phyloP scores from a whole-genome alignment of 2,329 filamentous ascomycete species.

The Ophiocordyceps robertsii region DNA sequence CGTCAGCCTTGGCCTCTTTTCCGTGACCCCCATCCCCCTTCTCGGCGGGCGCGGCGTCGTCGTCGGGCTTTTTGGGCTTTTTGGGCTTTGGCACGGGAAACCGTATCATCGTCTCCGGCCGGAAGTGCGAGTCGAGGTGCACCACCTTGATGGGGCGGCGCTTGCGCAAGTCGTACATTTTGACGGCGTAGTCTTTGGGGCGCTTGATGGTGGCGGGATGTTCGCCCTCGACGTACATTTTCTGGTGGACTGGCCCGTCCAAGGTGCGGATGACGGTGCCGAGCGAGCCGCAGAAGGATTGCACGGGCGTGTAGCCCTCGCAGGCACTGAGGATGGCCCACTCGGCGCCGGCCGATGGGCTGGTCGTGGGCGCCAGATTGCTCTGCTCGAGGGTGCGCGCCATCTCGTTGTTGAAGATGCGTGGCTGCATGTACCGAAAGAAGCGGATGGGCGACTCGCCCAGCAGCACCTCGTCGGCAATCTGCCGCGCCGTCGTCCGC shows the following conservation, averaged over 20 bases:
- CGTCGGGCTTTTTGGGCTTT: no score
- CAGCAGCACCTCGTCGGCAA: slow-evolving; percentile 13
- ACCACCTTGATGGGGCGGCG: no score
- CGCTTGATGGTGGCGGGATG: not conserved
- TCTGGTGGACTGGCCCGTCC: slow-evolving; percentile 11
- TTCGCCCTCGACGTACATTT: not conserved
- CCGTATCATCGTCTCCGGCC: no score
- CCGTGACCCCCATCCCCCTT: no score
- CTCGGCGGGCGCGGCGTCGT: no score
- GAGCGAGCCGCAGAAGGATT: slow-evolving; percentile 13
- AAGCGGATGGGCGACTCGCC: slow-evolving; percentile 10
- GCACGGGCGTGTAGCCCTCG: slow-evolving; percentile 14
- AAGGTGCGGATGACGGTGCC: slow-evolving; percentile 12
- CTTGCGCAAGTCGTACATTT: no score
- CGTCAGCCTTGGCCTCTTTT: no score
- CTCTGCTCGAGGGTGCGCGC: slow-evolving; percentile 7
- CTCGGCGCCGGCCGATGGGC: slow-evolving; percentile 13
- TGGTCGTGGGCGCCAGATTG: slow-evolving; percentile 6
- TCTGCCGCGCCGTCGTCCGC: slow-evolving; percentile 9
- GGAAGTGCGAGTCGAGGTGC: no score
- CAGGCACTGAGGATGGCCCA: slow-evolving; percentile 15
- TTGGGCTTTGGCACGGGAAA: no score
- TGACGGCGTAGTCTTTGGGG: no score
- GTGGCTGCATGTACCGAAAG: slow-evolving; percentile 13
- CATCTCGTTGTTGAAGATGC: slow-evolving; percentile 15